Conservation (phyloP, 139 green algal species). For the Ulvella scutata region DNA sequence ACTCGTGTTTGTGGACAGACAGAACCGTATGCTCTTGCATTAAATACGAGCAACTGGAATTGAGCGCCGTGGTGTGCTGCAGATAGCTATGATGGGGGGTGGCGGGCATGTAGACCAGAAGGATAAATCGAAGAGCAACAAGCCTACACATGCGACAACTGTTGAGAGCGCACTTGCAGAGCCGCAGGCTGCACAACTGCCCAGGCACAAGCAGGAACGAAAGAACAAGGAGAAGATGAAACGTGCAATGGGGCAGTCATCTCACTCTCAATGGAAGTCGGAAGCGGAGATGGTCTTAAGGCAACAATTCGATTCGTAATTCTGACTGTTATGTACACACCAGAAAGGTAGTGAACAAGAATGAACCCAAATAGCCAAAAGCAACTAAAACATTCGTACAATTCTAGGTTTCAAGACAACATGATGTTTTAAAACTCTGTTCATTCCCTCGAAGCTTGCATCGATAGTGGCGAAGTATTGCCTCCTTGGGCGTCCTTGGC, state of each 20-base stretch:
- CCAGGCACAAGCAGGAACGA: constrained; percentile 32
- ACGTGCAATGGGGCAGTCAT: constrained; percentile 53
- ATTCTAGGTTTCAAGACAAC: too few relatives aligned
- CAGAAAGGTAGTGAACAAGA: too few relatives aligned
- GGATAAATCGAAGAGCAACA: constrained; percentile 1
- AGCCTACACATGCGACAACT: constrained; percentile 30
- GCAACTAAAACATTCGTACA: too few relatives aligned
- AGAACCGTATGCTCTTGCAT: too few relatives aligned
- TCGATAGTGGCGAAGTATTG: too few relatives aligned
- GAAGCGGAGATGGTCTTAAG: constrained; percentile 80
- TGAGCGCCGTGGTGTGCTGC: not conserved
- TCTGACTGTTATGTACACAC: too few relatives aligned
- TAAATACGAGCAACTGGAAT: too few relatives aligned
- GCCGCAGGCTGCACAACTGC: constrained; percentile 37
- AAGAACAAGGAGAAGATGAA: constrained; percentile 89
- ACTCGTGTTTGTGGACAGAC: too few relatives aligned
- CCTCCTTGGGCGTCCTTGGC: too few relatives aligned
- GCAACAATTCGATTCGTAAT: constrained; percentile 69
- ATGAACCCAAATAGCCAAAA: too few relatives aligned
- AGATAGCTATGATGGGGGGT: constrained; percentile 48
- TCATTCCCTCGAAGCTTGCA: too few relatives aligned
- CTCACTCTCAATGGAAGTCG: constrained; percentile 58
- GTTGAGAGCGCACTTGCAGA: constrained; percentile 42
- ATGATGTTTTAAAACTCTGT: too few relatives aligned
- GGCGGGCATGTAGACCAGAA: not conserved